Base-by-base conservation (phyloP, 2,329 filamentous ascomycete species). In the Alternaria burnsii region DNA sequence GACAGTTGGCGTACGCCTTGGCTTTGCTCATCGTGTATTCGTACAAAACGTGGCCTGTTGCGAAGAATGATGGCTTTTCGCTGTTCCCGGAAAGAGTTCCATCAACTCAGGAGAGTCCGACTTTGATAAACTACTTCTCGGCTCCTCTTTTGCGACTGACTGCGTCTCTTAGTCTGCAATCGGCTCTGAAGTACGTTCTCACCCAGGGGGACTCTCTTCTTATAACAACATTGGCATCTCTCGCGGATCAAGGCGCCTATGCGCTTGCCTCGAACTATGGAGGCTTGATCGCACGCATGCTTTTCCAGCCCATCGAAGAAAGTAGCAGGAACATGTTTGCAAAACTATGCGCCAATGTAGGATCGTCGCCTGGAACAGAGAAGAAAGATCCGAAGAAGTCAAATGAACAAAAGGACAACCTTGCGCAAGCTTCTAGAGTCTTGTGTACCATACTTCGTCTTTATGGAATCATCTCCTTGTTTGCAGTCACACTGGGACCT, bases 281-380 rank as follows among this genome's bases (percentile, higher is more conserved):
- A 22, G 92, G 94, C 3, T 86, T 99, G 0, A 82, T 97, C 28
- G 95, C 95, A 0, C 88, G 95, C 3, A 87, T 98, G 65, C 82
- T 99, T 52, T 94, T 99, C 76, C 95, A 98, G 73, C 96, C 95
- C 8, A 88, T 99, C 61, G 95, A 99, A 78, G 96, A 99, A 79
- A 94, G 91, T 76, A 94, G 91, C 65, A 90, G 96, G 40, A 93
- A 90, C 73, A 89, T 97, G 74, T 97, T 98, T 71, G 94, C 93
- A 53, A 91, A 91, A 34, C 83, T 97, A 1, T 87, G 97, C 22
- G 81, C 81, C 78, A 84, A 68, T 12, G 40, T 40, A 6, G 50
- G 48, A 8, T 44, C 62, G 62, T 70, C 18, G 51, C 75, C 41
- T 66, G 36, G 43, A 30, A 34, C 43, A 14, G 54, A 56, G 1